phyloP scores from a whole-genome alignment of 257 asterid species.

The Salvia splendens region DNA sequence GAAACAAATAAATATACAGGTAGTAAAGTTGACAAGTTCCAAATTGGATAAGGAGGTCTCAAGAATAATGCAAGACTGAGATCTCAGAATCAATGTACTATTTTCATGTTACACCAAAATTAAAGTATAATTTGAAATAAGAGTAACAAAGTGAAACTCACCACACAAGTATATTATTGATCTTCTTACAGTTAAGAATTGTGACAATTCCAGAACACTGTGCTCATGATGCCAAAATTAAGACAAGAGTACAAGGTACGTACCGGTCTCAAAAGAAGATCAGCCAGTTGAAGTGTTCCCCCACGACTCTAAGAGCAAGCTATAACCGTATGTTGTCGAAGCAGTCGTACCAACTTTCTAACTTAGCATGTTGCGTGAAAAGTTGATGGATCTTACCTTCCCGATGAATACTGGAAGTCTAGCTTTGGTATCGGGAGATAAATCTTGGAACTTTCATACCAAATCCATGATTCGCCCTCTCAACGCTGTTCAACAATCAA shows the following conservation, averaged over 20 bases:
- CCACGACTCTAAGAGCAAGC: background rate
- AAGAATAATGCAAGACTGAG: background rate
- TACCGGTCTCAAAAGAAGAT: background rate
- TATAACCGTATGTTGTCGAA: background rate
- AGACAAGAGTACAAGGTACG: background rate
- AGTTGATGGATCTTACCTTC: background rate
- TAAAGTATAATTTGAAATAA: background rate
- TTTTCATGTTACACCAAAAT: too few species aligned
- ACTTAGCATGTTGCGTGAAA: background rate
- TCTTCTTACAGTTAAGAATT: constrained; percentile 18
- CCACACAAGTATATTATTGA: background rate
- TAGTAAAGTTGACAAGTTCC: background rate
- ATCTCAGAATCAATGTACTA: background rate
- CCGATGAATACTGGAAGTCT: constrained; percentile 16
- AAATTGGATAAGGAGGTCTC: background rate
- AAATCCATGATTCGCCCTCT: constrained; percentile 73
- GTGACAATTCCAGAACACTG: background rate
- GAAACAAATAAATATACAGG: too few species aligned
- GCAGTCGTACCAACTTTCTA: background rate
- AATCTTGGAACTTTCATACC: constrained; percentile 85
- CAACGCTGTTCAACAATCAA: constrained; percentile 61
- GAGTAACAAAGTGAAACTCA: background rate
- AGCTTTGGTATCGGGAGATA: constrained; percentile 41
- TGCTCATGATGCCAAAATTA: background rate
- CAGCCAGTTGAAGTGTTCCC: too few species aligned